Base-by-base conservation (phyloP, 352 stramenopile species). In the Elongisporangium undulatum region DNA sequence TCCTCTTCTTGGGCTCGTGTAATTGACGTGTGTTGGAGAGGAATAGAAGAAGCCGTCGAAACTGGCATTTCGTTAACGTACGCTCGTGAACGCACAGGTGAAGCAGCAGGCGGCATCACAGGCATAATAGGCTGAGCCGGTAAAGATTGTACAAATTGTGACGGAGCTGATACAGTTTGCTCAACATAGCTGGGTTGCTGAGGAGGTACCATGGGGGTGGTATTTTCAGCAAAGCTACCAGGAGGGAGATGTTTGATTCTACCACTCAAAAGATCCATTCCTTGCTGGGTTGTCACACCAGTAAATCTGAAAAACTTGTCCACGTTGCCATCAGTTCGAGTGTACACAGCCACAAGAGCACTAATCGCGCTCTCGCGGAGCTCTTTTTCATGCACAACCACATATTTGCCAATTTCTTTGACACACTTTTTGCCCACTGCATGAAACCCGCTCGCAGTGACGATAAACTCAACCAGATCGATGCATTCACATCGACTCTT, bases 401-500 rank as follows among this genome's bases (percentile, higher is more conserved):
- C 82, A 38, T 80, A 90, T 53, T 93, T 94, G 4, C 71, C 83
- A 5, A 94, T 74, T 49, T 96, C 87, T 58, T 89, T 92, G 9
- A 94, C 72, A 23, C 72, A 83, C 26, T 83, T 86, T 49, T 89
- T 89, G 19, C 87, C 85, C 10, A 94, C 60, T 15, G 81, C 59
- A 4, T 86, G 78, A 15, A 89, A 76, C 0, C 85, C 85, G 20
- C 87, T 72, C 13, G 63, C 66, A 13, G 76, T 75, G 12, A 90
- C 78, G 45, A 95, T 87, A 38, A 83, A 87, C 68, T 94, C 85
- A 15, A 94, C 64, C 39, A 93, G 54, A 60, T 93, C 83, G 22
- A 95, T 89, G 61, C 87, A 95, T 53, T 92, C 85, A 49, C 79
- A 92, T 15, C 85, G 79, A 53, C 85, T 96, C 45, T 92, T 91